Base-by-base conservation (phyloP, 805 yeast species). In the Tetrapisispora iriomotensis region DNA sequence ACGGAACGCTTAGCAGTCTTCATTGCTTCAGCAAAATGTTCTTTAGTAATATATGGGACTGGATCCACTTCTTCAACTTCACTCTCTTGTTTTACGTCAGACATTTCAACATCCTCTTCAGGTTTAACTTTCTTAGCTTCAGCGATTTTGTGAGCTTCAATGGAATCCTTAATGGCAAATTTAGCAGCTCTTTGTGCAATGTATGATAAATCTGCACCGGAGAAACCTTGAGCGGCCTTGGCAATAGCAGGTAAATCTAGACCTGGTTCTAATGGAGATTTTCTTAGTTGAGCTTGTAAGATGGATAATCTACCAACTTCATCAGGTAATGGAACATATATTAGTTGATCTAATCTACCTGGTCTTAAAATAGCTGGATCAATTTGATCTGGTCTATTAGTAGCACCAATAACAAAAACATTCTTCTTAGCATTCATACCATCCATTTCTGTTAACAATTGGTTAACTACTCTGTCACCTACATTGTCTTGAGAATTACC, bases 381-480 rank as follows among this genome's bases (percentile, higher is more conserved):
- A 53, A 92, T 92, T 71, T 92, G 97, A 65, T 94, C 99, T 29
- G 99, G 99, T 72, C 99, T 80, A 69, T 92, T 92, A 41, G 99
- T 92, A 30, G 99, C 99, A 68, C 98, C 99, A 68, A 92, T 86
- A 41, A 92, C 96, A 60, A 92, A 92, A 27, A 92, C 98, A 60
- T 92, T 92, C 79, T 92, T 92, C 73, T 92, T 92, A 47, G 96
- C 95, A 62, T 92, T 92, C 98, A 92, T 92, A 77, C 99, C 99
- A 67, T 92, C 99, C 98, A 92, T 92, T 64, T 90, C 94, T 13
- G 97, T 92, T 51, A 90, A 74, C 53, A 90, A 77, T 71, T 92
- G 98, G 68, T 90, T 90, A 42, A 90, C 98, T 26, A 90, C 97
- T 51, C 95, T 90, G 65, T 90, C 98, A 46, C 98, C 98, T 35